Conservation (phyloP, 345 rosid genomes). For the Gynandropsis gynandra region DNA sequence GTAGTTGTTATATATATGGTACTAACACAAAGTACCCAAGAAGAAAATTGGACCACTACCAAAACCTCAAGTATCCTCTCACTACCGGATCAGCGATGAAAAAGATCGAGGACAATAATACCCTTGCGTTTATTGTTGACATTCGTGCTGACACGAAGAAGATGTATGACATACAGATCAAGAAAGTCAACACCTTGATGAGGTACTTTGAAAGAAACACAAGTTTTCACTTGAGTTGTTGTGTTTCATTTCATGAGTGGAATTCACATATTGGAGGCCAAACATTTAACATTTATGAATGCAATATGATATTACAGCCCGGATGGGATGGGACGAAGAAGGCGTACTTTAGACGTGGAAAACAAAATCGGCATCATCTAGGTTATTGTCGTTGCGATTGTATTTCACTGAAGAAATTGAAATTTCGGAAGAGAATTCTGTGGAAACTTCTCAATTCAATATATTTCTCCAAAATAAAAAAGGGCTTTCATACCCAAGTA, state of each 20-base stretch:
- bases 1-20: no score
- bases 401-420: no score
- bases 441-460: no score
- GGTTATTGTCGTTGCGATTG: no score
- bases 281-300: no score
- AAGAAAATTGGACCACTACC: conserved; percentile 89
- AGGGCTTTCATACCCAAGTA: no score
- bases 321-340: conserved; percentile 75
- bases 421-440: no score
- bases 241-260: background rate
- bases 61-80: conserved; percentile 83
- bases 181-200: conserved; percentile 64
- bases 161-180: conserved; percentile 38
- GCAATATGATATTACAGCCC: conserved; percentile 42
- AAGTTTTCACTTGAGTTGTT: no score
- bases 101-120: conserved; percentile 93
- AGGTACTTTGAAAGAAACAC: conserved; percentile 32
- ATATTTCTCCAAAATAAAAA: no score
- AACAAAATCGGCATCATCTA: conserved; percentile 82
- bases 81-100: conserved; percentile 94
- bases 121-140: conserved; percentile 92
- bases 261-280: no score
- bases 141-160: conserved; percentile 84
- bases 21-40: conserved; percentile 70
- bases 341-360: conserved; percentile 67